These are phyloP conservation scores for Arthroderma sp. DNA, from an alignment of 2,329 filamentous ascomycete species.

Conservation along the genomic window DNA sequence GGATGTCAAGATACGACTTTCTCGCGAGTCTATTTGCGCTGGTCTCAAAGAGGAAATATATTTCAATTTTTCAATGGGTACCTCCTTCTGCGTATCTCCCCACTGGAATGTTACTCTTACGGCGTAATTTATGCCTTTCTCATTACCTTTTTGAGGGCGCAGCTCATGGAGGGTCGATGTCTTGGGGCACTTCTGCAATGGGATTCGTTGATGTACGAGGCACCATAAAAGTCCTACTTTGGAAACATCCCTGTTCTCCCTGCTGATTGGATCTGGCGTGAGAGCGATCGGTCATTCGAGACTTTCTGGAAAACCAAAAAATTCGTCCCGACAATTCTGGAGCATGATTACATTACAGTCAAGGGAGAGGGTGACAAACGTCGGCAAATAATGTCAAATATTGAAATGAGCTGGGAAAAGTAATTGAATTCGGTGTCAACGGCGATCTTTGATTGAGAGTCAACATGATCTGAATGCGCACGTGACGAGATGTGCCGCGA, in stretches of 20 bases:
- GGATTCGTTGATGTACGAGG: constrained; percentile 11
- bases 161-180: constrained; percentile 14
- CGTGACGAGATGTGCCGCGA: too few species aligned
- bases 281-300: constrained; percentile 10
- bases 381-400: too few species aligned
- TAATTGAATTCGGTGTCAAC: constrained; percentile 26
- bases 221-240: constrained; percentile 7
- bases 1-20: too few species aligned
- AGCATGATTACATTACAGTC: too few species aligned
- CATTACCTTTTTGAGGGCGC: constrained; percentile 6
- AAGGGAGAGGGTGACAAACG: too few species aligned
- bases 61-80: background rate
- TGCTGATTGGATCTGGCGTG: constrained; percentile 6
- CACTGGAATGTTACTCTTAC: background rate
- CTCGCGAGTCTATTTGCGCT: background rate
- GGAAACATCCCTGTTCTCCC: constrained; percentile 11
- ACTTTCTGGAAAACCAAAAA: constrained; percentile 12
- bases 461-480: too few species aligned
- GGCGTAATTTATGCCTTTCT: background rate
- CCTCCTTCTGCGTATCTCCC: background rate
- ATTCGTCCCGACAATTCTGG: background rate
- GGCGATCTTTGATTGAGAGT: constrained; percentile 28
- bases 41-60: background rate
- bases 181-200: constrained; percentile 12
- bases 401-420: too few species aligned